Conservation (phyloP, 495 filamentous ascomycete genomes). For the Paragyromitra xinjiangensis region DNA sequence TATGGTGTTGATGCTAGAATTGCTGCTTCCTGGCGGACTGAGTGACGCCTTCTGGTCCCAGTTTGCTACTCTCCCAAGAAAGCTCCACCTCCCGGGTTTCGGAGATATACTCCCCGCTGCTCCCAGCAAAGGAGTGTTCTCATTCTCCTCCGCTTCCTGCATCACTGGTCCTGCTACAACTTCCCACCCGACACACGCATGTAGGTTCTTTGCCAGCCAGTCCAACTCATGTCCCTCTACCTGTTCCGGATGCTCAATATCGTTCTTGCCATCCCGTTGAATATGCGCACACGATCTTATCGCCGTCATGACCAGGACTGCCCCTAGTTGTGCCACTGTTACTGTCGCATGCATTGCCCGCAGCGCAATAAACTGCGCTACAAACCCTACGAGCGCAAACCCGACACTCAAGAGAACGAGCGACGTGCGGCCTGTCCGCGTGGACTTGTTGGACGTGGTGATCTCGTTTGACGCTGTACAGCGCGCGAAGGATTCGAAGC, state of each 20-base stretch:
- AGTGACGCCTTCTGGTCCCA: too few relatives aligned
- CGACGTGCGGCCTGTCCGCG: too few relatives aligned
- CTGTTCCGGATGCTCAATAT: constrained; percentile 29
- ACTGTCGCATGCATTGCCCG: constrained; percentile 19
- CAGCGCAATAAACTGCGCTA: constrained; percentile 18
- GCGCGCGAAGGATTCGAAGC: constrained; percentile 12
- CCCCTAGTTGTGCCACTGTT: constrained; percentile 27
- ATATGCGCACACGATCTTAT: constrained; percentile 53
- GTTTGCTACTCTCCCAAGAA: too few relatives aligned
- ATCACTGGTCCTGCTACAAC: neutral
- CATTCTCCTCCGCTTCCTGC: too few relatives aligned
- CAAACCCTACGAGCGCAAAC: neutral
- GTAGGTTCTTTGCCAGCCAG: constrained; percentile 58
- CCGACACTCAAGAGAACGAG: neutral
- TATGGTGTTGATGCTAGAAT: too few relatives aligned
- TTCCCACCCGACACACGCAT: neutral
- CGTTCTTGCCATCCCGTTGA: constrained; percentile 56
- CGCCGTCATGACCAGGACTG: constrained; percentile 27
- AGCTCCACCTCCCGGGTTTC: too few relatives aligned
- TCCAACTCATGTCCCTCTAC: constrained; percentile 61
- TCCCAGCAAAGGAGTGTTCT: too few relatives aligned
- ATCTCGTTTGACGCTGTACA: neutral
- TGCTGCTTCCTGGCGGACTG: too few relatives aligned
- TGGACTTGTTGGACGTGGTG: neutral
- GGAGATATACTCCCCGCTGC: too few relatives aligned